phyloP scores from a whole-genome alignment of 2,329 filamentous ascomycete species.

The Sodiomyces alkalinus region DNA sequence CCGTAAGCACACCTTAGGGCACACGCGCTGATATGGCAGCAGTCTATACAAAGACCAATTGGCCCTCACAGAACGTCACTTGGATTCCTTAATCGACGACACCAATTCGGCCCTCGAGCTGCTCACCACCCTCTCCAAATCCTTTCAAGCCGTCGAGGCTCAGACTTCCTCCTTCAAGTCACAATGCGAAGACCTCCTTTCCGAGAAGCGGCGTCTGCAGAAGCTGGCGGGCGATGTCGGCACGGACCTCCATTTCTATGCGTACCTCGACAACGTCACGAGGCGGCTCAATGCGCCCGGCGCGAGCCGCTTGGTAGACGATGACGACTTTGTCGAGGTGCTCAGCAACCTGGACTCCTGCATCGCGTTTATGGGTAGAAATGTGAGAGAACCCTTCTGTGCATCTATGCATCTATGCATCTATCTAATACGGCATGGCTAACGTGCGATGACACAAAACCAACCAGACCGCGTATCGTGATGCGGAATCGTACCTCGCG shows the following conservation, averaged over 20 bases:
- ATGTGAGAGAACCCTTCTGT: too few relatives aligned
- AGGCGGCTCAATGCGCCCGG: conserved; percentile 83
- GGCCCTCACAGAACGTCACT: conserved; percentile 63
- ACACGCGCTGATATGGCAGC: background rate
- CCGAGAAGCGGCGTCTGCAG: conserved; percentile 66
- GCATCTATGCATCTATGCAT: too few relatives aligned
- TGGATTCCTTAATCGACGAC: conserved; percentile 63
- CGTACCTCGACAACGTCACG: conserved; percentile 82
- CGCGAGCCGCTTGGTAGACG: conserved; percentile 71
- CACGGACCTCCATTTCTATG: conserved; percentile 86
- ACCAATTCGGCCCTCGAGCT: conserved; percentile 63
- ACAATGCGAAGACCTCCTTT: conserved; percentile 77
- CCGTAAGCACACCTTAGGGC: background rate
- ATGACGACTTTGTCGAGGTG: conserved; percentile 76
- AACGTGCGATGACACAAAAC: background rate
- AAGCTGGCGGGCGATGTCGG: conserved; percentile 71
- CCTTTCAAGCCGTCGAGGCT: conserved; percentile 73
- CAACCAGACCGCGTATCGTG: conserved; percentile 60
- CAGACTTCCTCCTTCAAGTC: conserved; percentile 89
- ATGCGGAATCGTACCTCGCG: conserved; percentile 75
- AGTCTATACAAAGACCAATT: conserved; percentile 73
- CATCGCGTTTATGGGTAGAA: conserved; percentile 78
- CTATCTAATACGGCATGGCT: background rate
- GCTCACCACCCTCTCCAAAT: conserved; percentile 64
- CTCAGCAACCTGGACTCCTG: conserved; percentile 77